Base-by-base conservation (phyloP, 306 rosid genomes). In the Trifolium dubium region DNA sequence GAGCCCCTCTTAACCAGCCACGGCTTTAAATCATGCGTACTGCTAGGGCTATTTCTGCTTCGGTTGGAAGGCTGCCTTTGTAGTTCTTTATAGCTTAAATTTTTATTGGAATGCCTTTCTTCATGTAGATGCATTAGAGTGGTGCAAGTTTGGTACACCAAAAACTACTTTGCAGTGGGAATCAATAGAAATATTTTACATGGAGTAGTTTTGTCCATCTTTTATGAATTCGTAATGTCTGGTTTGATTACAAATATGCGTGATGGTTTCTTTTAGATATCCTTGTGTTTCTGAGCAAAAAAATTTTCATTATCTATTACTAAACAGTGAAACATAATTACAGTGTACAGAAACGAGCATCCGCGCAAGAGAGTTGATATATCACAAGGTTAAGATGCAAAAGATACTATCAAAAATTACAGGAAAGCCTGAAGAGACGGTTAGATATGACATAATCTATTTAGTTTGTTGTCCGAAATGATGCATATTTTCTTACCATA, bases 321-420 rank as follows among this genome's bases (percentile, higher is more conserved):
- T 69, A 29, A 74, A 50, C 61, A 55, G 31, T 75, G 12, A 62
- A 76, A 14, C 39, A 53, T 71, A 74, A 64, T 78, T 79, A 49
- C 88, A 94, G 99, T 90, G 86, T 73, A 88, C 88, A 10, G 97
- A 94, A 8, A 83, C 89, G 92, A 70, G 88, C 31, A 85, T 92
- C 58, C 92, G 96, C 6, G 79, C 86, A 63, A 84, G 97, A 85
- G 97, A 94, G 85, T 82, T 94, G 99, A 31, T 71, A 10, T 94
- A 94, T 70, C 96, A 89, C 93, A 89, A 79, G 90, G 78, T 83
- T 66, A 94, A 92, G 89, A 83, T 94, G 69, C 89, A 89, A 87
- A 94, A 94, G 81, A 94, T 94, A 72, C 78, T 94, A 40, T 92
- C 97, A 50, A 86, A 86, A 88, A 72, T 88, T 73, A 87, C 99